Base-by-base conservation (phyloP, 1,284 basidiomycete genomes). In the Tremellales sp. region DNA sequence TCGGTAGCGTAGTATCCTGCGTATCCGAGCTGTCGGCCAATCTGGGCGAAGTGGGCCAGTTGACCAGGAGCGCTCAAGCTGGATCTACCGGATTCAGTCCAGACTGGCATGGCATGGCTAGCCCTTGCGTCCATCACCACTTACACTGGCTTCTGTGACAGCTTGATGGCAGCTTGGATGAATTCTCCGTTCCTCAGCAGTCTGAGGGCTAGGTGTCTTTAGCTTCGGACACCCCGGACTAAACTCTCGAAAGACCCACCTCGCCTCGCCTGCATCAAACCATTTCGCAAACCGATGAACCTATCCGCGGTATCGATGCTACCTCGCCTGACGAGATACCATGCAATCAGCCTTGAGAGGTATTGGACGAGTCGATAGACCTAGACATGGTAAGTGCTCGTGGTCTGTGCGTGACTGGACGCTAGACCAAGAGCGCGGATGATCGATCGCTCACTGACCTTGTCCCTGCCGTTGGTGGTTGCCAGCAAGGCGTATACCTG, bases 151-250 rank as follows among this genome's bases (percentile, higher is more conserved):
- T 63, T 53, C 27, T 84, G 77, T 15, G 83, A 77, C n/a, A 87
- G 85, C 56, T 85, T 87, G 49, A 97, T 77, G 21, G 90, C 91
- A 3, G 90, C 84, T 74, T 98, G 96, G 17, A 96, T 79, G 76
- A 97, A 91, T 72, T 98, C 94, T 56, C 96, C 64, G 25, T 92
- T 92, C 75, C 97, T 96, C 64, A 92, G 90, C 46, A 97, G 78
- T 19, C 94, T 83, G 80, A 97, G 80, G 45, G 97, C 92, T 96
- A 65, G 8, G 17, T n/a, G 40, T n/a, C n/a, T n/a, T 42, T 7
- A 48, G 43, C 31, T 13, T 40, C 44, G n/a, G n/a, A n/a, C n/a
- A 51, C 8, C 10, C 29, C 36, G 36, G 36, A n/a, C 19, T n/a
- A 37, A 21, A 37, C 39, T n/a, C 8, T 11, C 17, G 4, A 17